These are phyloP conservation scores for Chlorella sp. DNA, from an alignment of 139 green algal species.

Conservation along the genomic window DNA sequence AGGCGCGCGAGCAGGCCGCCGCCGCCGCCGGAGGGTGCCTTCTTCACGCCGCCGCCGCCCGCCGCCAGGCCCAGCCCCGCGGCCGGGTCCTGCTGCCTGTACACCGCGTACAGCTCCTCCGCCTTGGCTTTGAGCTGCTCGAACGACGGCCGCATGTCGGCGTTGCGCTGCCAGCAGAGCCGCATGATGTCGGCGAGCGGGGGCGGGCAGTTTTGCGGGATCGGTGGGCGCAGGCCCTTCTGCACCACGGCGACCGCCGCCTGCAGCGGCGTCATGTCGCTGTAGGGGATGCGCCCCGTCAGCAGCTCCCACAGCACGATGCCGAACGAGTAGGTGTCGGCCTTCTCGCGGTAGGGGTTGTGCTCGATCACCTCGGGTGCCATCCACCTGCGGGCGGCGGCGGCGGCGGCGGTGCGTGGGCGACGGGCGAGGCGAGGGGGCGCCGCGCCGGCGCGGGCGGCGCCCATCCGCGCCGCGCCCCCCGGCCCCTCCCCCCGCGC, in stretches of 20 bases:
- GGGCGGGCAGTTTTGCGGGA: conserved; percentile 69
- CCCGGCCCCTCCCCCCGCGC: not conserved
- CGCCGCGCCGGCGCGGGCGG: no score
- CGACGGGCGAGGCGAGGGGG: not conserved
- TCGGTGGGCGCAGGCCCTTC: conserved; percentile 87
- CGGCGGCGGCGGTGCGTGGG: not conserved
- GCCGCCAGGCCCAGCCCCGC: not conserved
- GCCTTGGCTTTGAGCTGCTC: conserved; percentile 52
- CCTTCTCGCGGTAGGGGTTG: conserved; percentile 83
- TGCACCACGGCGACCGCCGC: conserved; percentile 93
- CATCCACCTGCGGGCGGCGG: conserved; percentile 84
- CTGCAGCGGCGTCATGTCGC: conserved; percentile 89
- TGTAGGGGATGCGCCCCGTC: conserved; percentile 89
- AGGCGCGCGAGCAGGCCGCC: conserved; percentile 22
- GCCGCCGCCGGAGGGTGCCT: conserved; percentile 3
- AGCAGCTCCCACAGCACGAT: conserved; percentile 96
- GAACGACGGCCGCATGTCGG: conserved; percentile 48
- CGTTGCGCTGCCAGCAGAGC: conserved; percentile 74
- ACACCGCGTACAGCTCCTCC: conserved; percentile 51
- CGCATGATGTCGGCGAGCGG: conserved; percentile 80
- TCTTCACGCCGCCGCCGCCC: not conserved
- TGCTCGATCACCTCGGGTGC: conserved; percentile 99
- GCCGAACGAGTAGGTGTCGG: conserved; percentile 89
- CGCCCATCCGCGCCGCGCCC: no score
- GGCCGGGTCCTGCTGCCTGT: conserved; percentile 54